Evolutionary conservation across 2,329 filamentous ascomycete genomes (phyloP).

Genomic region (Cercospora canescens): DNA sequence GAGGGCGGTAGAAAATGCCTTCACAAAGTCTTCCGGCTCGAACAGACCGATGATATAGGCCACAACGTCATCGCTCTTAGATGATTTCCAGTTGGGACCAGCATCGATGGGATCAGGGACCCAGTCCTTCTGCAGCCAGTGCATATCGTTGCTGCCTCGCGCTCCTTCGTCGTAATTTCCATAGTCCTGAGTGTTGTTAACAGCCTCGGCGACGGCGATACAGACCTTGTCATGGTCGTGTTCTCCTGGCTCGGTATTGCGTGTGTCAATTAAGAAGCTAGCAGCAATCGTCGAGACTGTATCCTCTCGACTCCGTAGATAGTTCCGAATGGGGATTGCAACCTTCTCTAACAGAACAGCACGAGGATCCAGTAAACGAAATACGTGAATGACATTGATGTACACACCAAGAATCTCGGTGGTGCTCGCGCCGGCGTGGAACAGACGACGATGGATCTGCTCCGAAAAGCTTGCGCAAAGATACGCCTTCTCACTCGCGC

Average conservation of each 20-base stretch:
- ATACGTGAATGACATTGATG: constrained; percentile 75
- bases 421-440: constrained; percentile 76
- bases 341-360: constrained; percentile 76
- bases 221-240: constrained; percentile 52
- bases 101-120: constrained; percentile 90
- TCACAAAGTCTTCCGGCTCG: constrained; percentile 91
- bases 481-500: constrained; percentile 66
- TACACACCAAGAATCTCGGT: constrained; percentile 75
- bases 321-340: constrained; percentile 70
- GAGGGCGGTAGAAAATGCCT: constrained; percentile 87
- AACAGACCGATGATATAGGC: constrained; percentile 86
- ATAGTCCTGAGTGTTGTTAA: constrained; percentile 62
- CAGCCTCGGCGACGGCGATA: constrained; percentile 66
- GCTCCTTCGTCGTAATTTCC: constrained; percentile 52
- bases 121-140: constrained; percentile 94
- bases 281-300: constrained; percentile 76
- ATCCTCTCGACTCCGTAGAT: constrained; percentile 74
- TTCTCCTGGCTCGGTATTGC: background rate
- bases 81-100: constrained; percentile 82
- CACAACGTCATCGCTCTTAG: constrained; percentile 86
- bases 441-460: constrained; percentile 63
- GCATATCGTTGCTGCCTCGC: constrained; percentile 46
- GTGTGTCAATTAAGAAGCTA: constrained; percentile 65
- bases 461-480: constrained; percentile 69
- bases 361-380: constrained; percentile 73